phyloP scores from a whole-genome alignment of 768 basidiomycete species.

The Chiua virens region DNA sequence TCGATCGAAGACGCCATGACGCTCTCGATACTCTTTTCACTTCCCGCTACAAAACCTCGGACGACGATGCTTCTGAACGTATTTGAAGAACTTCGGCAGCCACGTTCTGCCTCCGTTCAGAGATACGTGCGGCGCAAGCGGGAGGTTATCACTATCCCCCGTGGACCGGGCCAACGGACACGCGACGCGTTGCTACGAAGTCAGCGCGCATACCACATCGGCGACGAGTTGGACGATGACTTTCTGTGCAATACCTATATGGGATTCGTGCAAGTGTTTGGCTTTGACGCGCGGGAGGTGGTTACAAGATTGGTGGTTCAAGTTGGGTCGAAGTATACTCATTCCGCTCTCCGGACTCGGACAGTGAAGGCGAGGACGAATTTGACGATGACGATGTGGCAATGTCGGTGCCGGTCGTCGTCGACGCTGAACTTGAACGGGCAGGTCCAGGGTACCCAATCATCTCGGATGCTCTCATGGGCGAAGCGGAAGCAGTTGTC shows the following conservation, averaged over 20 bases:
- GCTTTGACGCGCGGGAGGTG: constrained; percentile 50
- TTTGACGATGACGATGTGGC: not conserved
- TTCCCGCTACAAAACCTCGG: constrained; percentile 44
- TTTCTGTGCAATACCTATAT: constrained; percentile 47
- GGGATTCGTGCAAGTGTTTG: constrained; percentile 47
- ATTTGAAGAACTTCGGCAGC: constrained; percentile 58
- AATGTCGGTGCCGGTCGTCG: not conserved
- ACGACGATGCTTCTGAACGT: constrained; percentile 50
- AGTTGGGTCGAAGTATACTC: constrained; percentile 39
- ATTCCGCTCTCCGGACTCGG: not conserved
- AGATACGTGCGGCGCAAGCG: constrained; percentile 45
- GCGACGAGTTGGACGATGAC: constrained; percentile 41
- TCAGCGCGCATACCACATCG: constrained; percentile 31
- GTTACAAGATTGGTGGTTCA: constrained; percentile 67
- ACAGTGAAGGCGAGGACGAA: not conserved
- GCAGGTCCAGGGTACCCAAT: constrained; percentile 1
- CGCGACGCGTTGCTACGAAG: constrained; percentile 40
- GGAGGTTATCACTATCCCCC: constrained; percentile 39
- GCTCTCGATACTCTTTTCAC: constrained; percentile 54
- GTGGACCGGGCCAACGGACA: constrained; percentile 41
- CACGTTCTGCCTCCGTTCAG: constrained; percentile 42
- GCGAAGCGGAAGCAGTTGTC: constrained; percentile 10
- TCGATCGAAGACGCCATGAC: constrained; percentile 63
- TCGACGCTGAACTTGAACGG: constrained; percentile 16
- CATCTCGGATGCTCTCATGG: constrained; percentile 14